Evolutionary conservation across 2,329 filamentous ascomycete genomes (phyloP).

Genomic region (Gaeumannomyces tritici): DNA sequence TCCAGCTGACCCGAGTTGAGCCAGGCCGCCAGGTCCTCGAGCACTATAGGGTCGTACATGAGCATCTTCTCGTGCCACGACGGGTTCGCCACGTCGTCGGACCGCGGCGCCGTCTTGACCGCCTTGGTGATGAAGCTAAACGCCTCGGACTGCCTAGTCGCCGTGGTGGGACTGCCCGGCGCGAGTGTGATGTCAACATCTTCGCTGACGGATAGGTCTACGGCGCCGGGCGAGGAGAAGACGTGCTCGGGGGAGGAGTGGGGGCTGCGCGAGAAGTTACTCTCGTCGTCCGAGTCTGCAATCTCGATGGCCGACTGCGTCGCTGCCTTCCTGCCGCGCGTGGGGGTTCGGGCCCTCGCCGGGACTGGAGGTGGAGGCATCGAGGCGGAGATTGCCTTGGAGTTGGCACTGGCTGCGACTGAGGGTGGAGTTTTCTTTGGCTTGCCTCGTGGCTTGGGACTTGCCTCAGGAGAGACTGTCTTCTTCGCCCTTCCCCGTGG

Average conservation of each 20-base stretch:
- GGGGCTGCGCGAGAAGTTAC: conserved; percentile 15
- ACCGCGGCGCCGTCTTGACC: conserved; percentile 38
- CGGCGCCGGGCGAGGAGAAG: conserved; percentile 32
- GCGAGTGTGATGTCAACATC: conserved; percentile 33
- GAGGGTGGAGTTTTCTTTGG: conserved; percentile 14
- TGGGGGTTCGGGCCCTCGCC: conserved; percentile 16
- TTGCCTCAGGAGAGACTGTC: neutral
- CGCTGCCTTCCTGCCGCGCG: conserved; percentile 13
- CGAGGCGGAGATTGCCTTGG: conserved; percentile 1
- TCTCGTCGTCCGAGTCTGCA: conserved; percentile 33
- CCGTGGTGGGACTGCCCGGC: conserved; percentile 15
- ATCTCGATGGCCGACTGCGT: conserved; percentile 31
- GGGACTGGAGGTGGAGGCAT: conserved; percentile 13
- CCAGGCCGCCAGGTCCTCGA: conserved; percentile 80
- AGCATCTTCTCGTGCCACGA: conserved; percentile 92
- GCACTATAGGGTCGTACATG: conserved; percentile 80
- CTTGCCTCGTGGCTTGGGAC: conserved; percentile 13
- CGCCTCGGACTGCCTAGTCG: conserved; percentile 31
- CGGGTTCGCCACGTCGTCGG: conserved; percentile 37
- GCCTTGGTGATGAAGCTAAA: conserved; percentile 47
- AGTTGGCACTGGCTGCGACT: neutral
- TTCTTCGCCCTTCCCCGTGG: conserved; percentile 18
- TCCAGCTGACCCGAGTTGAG: conserved; percentile 64
- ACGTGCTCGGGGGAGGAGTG: conserved; percentile 24
- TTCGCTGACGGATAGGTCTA: conserved; percentile 34